A percentile compares a stretch with the other conserved stretches of the same genome.
phyloP scores from a whole-genome alignment of 176 grass and related monocot species.

The barley (Hordeum vulgare) region MorexV3_pseudomolecules_assembly NC_058519.1:643273337-643273836 shows the following conservation, averaged over 20 bases:
- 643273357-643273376: not conserved
- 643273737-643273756: not conserved
- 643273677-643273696: slow-evolving; percentile 33
- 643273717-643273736: not conserved
- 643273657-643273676: slow-evolving; percentile 27
- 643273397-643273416: not conserved
- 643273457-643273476: slow-evolving; percentile 16
- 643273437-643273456: not conserved
- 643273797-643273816: slow-evolving; percentile 30
- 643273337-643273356: slow-evolving; percentile 33
- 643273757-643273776: slow-evolving; percentile 14
- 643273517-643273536: not conserved
- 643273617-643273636: not conserved
- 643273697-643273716: slow-evolving; percentile 13
- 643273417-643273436: not conserved
- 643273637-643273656: slow-evolving; percentile 41
- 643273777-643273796: slow-evolving; percentile 10
- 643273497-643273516: slow-evolving; percentile 11
- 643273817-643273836: slow-evolving; percentile 36
- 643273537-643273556: not conserved
- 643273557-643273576: not conserved
- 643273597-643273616: slow-evolving; percentile 43
- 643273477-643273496: slow-evolving; percentile 8
- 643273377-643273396: not conserved
- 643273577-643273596: slow-evolving; percentile 25